Evolutionary conservation across 371 early-diverging fungal genomes (phyloP).

Genomic region (Entomophthora muscae): DNA sequence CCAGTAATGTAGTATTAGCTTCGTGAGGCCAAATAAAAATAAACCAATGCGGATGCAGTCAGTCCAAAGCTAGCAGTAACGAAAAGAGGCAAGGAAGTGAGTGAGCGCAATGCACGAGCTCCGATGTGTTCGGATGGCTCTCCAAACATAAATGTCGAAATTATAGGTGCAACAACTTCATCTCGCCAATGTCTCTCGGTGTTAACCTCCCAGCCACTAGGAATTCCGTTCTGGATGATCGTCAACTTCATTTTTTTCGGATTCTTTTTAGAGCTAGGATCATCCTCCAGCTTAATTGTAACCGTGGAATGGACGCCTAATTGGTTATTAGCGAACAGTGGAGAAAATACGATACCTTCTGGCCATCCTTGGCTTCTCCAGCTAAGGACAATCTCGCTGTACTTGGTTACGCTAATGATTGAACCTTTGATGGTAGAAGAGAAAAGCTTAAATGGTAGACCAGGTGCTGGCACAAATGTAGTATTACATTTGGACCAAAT

Average conservation of each 20-base stretch:
- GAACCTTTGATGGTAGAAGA: background rate
- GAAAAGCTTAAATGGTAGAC: conserved; percentile 7
- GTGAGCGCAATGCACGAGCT: background rate
- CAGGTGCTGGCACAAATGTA: conserved; percentile 4
- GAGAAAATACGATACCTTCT: conserved; percentile 2
- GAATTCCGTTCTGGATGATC: background rate
- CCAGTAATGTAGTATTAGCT: too few species aligned
- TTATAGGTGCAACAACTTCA: background rate
- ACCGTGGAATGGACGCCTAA: background rate
- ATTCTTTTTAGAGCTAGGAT: background rate
- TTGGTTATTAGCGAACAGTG: background rate
- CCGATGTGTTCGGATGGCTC: background rate
- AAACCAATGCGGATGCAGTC: background rate
- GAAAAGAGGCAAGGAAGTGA: background rate
- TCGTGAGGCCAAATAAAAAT: background rate
- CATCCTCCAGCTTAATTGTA: background rate
- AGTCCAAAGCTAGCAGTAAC: background rate
- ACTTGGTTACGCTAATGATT: background rate
- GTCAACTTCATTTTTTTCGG: background rate
- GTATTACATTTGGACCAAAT: conserved; percentile 1
- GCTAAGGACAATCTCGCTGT: background rate
- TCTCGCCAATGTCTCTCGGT: background rate
- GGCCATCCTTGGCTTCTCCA: conserved; percentile 1
- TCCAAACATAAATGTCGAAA: background rate
- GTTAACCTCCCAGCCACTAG: background rate